Evolutionary conservation across 2,329 filamentous ascomycete species (phyloP), one percentile per base, ranked within the genome.

Genomic region (Penicillium rolfsii): DNA sequence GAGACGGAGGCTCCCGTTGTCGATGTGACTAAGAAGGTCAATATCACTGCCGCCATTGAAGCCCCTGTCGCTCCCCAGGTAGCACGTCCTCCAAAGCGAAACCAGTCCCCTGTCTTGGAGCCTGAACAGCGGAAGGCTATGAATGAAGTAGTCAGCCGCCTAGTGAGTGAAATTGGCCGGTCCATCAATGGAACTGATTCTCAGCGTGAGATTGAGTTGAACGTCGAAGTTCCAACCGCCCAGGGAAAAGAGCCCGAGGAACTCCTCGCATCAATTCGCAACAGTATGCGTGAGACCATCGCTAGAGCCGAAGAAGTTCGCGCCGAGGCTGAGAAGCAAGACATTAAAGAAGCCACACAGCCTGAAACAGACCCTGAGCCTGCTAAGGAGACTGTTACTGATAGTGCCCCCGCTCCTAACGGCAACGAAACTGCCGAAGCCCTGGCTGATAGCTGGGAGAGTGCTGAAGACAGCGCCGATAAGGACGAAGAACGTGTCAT

Each of bases 391-490:
- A 75, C 76, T 30, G 67, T 43, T 22, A 33, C 28, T n/a, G 50
- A 57, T 2, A 30, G 81, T 83, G 24, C 74, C 84, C 30, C 52
- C 3, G 40, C 59, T 38, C 84, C 84, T 12, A 85, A 88, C 52
- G 83, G 86, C 61, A 65, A 86, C 63, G 84, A 85, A 24, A 81
- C 84, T 53, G 78, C 81, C 54, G 79, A 84, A 41, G 81, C 71
- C n/a, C 63, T 93, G 50, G 90, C 87, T n/a, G 93, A 96, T 66
- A 93, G 89, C 77, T 96, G 93, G 93, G 93, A 97, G 81, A 96
- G 89, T 65, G 91, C 90, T 4, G 91, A 93, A 70, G 86, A 86
- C 58, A 71, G 72, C 50, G 84, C 86, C 36, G 90, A 92, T 74
- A 87, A 89, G 67, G 87, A 88, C 60, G 84, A 87, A 55, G 77